Percentiles rank a stretch among this genome's conserved stretches.
Evolutionary conservation across 164 flowering plant genomes (phyloP).

Genomic region (Santalum album): DNA sequence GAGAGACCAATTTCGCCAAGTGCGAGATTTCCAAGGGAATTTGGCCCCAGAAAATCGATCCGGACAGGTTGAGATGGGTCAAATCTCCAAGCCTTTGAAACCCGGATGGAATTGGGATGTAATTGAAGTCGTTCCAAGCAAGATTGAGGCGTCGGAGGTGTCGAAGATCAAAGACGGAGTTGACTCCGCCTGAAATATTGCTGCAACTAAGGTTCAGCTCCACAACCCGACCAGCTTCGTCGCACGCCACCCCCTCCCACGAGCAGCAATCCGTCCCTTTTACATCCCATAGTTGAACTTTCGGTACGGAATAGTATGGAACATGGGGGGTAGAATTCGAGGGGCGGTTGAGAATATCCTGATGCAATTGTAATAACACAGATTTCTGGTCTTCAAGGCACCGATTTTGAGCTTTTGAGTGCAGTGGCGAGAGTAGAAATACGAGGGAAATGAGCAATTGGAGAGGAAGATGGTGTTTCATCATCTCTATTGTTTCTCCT

Average conservation of each 20-base stretch:
- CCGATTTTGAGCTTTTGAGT: no score
- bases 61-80: constrained; percentile 13
- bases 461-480: no score
- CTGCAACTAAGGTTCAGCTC: constrained; percentile 13
- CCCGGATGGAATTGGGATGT: not conserved
- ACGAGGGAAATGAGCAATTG: no score
- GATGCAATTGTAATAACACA: no score
- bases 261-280: not conserved
- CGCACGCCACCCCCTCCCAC: constrained; percentile 16
- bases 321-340: no score
- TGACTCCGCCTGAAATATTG: not conserved
- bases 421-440: no score
- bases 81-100: constrained; percentile 1
- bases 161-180: constrained; percentile 8
- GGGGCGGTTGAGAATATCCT: no score
- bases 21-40: constrained; percentile 11
- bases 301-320: no score
- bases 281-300: no score
- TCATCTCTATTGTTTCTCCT: no score
- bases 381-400: no score
- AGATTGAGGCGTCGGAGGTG: constrained; percentile 10
- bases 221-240: constrained; percentile 3
- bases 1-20: constrained; percentile 8
- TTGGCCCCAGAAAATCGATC: constrained; percentile 1
- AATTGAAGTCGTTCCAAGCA: constrained; percentile 1